Base-by-base conservation (phyloP, 305 asterid species). In the Fraxinus dipetala region DNA sequence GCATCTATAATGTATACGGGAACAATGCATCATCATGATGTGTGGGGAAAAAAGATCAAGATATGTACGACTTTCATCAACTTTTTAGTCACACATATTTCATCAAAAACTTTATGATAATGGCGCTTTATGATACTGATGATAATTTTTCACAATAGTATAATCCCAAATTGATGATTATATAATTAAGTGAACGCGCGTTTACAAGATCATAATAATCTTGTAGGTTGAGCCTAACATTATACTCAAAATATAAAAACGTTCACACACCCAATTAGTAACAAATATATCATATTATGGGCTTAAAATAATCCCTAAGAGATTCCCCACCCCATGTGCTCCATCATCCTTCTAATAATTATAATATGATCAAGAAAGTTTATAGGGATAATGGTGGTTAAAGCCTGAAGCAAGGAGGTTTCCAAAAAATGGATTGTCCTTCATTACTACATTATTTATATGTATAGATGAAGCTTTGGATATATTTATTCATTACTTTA, bases 251-350 rank as follows among this genome's bases (percentile, higher is more conserved):
- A 26, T 65, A 65, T 24, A 26, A 65, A 65, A 26, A 28, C 14
- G 0, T 11, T 0, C 14, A 0, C 1, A 24, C 8, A 65, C 18
- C 9, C 73, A 24, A 26, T 65, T 65, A 11, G 36, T 32, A 10
- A 28, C 43, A 9, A 22, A 65, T 65, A 34, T 22, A 84, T 84
- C 14, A 76, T 84, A 77, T 40, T 13, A 78, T 86, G 84, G 77
- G 79, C 72, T 76, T 81, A 78, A 18, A 72, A 75, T 80, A 61
- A 63, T 43, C 14, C 28, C 20, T 10, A 16, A 81, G 78, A 86
- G 86, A 86, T 87, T 85, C 88, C 85, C 80, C 85, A 80, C 31
- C 78, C 90, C 93, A 92, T 92, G 93, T 89, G 94, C 91, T 72
- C 82, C 79, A 81, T 83, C 72, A 77, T 87, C 65, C 83, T 84